These are phyloP conservation scores for Metschnikowia similis DNA, from an alignment of 805 yeast species.

Conservation along the genomic window DNA sequence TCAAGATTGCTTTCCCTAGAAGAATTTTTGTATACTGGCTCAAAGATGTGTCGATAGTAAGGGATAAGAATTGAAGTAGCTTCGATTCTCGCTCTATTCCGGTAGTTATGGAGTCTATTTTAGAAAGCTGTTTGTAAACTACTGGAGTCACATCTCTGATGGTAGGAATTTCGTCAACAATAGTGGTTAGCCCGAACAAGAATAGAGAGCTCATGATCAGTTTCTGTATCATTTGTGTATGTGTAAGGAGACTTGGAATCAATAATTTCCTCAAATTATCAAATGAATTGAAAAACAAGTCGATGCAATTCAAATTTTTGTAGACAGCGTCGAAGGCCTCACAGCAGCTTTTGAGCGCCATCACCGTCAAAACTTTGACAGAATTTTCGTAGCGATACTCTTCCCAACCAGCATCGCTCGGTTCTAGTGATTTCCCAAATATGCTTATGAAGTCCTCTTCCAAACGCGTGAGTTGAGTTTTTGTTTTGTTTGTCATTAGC, in stretches of 20 bases:
- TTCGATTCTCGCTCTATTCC: conserved; percentile 34
- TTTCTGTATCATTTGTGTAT: conserved; percentile 26
- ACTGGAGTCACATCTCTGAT: conserved; percentile 21
- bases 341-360: conserved; percentile 11
- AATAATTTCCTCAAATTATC: conserved; percentile 35
- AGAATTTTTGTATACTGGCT: conserved; percentile 35
- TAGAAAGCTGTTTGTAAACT: conserved; percentile 26
- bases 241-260: conserved; percentile 33
- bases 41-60: conserved; percentile 31
- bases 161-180: conserved; percentile 24
- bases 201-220: conserved; percentile 24
- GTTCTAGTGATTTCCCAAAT: conserved; percentile 18
- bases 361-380: conserved; percentile 19
- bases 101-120: conserved; percentile 35
- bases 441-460: conserved; percentile 31
- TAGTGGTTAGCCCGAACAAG: conserved; percentile 27
- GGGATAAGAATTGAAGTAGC: conserved; percentile 26
- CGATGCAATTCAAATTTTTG: conserved; percentile 31
- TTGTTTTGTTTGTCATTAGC: conserved; percentile 23
- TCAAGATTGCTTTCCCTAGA: conserved; percentile 39
- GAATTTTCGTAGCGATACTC: conserved; percentile 22
- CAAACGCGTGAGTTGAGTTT: conserved; percentile 18
- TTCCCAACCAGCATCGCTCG: conserved; percentile 23
- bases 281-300: conserved; percentile 35
- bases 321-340: conserved; percentile 15